Evolutionary conservation across 305 asterid species (phyloP), one percentile per base, ranked within the genome.

Genomic region (Striga hermonthica): DNA sequence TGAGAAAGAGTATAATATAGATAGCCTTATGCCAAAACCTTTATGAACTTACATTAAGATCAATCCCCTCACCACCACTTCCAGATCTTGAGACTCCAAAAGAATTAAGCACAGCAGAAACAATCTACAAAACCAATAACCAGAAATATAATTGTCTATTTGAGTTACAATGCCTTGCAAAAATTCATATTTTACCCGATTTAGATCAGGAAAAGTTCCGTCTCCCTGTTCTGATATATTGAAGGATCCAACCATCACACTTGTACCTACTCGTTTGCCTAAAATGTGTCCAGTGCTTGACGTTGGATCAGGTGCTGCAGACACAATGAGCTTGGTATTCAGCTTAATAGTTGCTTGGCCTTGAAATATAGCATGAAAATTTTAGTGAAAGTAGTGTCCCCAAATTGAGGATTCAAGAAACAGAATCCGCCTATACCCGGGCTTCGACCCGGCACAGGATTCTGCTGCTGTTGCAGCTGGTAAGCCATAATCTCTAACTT

Each of bases 161-260:
- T 57, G 62, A 70, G 75, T 49, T 55, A 12, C 47, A 72, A 34
- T 12, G 39, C 45, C 68, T 63, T n/a, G 43, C 41, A 71, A 44
- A 61, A 50, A 63, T 52, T 45, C 67, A 55, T 43, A 56, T 62
- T 59, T 76, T 86, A 92, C 98, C 75, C 91, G 88, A 76, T 84
- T 85, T 45, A 90, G 73, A 75, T 86, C 92, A 65, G 90, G 92
- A 64, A 89, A 80, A 72, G 79, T 75, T 68, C 92, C 93, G 75
- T 86, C 95, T 57, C 82, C 87, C 56, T 84, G 97, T 70, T 89
- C 97, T 49, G 95, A 79, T 74, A 90, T 60, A 72, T 86, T 83
- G 74, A 87, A 92, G 78, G 96, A 85, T 50, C 96, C 95, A 73
- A 92, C 89, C 62, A 92, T 76, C 80, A 84, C 73, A 53, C 87